A percentile compares a stretch with the other conserved stretches of the same genome.
These are phyloP conservation scores for Cutaneotrichosporon cavernicola DNA, from an alignment of 1,284 basidiomycete species.

Conservation along the genomic window DNA sequence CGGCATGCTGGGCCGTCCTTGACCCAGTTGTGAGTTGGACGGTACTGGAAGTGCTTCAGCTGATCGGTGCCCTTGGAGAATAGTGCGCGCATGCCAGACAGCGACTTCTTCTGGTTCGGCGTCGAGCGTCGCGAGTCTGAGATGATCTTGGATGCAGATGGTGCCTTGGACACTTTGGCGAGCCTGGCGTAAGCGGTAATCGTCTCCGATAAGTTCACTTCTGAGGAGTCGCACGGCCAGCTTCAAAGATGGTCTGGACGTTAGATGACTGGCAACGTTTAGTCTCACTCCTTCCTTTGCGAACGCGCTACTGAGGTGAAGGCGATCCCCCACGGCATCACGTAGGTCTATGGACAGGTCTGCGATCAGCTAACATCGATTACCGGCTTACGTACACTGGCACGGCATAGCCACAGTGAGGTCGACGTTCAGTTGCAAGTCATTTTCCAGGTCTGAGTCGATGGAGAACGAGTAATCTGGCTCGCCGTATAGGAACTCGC, in stretches of 20 bases:
- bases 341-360: conserved; percentile 83
- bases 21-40: conserved; percentile 69
- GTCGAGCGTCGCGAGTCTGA: conserved; percentile 39
- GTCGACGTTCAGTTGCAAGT: conserved; percentile 82
- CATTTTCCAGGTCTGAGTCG: conserved; percentile 63
- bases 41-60: conserved; percentile 60
- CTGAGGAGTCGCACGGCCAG: conserved; percentile 73
- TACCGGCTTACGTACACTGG: conserved; percentile 63
- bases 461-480: conserved; percentile 81
- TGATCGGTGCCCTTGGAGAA: conserved; percentile 63
- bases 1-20: conserved; percentile 71
- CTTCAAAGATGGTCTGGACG: conserved; percentile 71
- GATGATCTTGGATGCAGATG: conserved; percentile 48
- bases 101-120: conserved; percentile 41
- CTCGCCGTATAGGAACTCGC: conserved; percentile 89
- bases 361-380: conserved; percentile 41
- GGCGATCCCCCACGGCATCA: conserved; percentile 85
- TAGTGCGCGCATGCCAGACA: conserved; percentile 45
- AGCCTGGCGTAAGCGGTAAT: conserved; percentile 11
- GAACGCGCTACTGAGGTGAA: conserved; percentile 80
- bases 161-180: conserved; percentile 8
- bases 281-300: conserved; percentile 75
- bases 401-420: conserved; percentile 90
- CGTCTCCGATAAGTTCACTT: conserved; percentile 56
- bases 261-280: not conserved